Evolutionary conservation across 2,329 filamentous ascomycete species (phyloP), one percentile per base, ranked within the genome.

Genomic region (Aspergillus bombycis): DNA sequence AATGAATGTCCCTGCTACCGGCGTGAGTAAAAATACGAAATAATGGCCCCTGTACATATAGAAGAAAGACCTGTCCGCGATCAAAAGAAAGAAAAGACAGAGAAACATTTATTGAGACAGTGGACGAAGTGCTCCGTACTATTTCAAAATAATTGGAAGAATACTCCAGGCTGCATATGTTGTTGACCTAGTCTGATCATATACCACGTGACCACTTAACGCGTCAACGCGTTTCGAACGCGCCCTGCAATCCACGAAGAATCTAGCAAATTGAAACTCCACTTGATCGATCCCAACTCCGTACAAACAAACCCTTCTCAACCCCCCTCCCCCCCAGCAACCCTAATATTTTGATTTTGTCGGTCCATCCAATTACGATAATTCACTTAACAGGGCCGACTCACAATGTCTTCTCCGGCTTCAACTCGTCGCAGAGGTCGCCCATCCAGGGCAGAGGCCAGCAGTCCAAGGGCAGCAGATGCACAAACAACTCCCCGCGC

Each of bases 401-500:
- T 58, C 66, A 72, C 60, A 58, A 81, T 81, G 79, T 82, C 80
- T 65, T 81, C 80, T 48, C 79, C 80, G 43, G 72, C 78, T 62
- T 76, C 78, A 61, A 70, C 71, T 65, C 77, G 76, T 57, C 77
- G 79, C 65, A 77, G 79, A 63, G 78, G 78, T 61, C 78, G 78
- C 45, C 74, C 79, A 38, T 71, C 79, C 12, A 77, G 77, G 57
- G 75, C 70, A 16, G 71, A 65, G 23, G 64, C 71, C 41, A 75
- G 74, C 71, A 77, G 78, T 72, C 74, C 75, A 4, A 62, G 65
- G n/a, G 53, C 55, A 28, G 46, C 50, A 45, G 62, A 68, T 59
- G 65, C 67, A 48, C 69, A 65, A 34, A 67, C 70, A 50, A 86
- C 84, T 2, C 84, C 84, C 32, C 79, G 81, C 60, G 77, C 79